phyloP scores from a whole-genome alignment of 805 yeast species.

The Yamadazyma kitorensis region DNA sequence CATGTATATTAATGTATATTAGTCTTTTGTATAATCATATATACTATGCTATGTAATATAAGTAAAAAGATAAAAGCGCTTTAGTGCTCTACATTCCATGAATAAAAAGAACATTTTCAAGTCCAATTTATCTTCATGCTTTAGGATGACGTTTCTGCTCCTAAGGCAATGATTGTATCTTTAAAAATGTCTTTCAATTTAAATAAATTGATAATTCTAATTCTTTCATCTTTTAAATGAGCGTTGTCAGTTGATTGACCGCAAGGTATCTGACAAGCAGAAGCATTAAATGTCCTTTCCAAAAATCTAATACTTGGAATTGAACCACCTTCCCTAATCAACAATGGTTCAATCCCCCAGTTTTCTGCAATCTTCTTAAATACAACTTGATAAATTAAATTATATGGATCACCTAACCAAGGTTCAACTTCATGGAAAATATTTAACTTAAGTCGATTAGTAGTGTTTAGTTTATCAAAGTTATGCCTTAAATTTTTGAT shows the following conservation, averaged over 20 bases:
- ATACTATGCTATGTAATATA: background rate
- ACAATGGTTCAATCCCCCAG: conserved; percentile 81
- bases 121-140: background rate
- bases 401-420: conserved; percentile 88
- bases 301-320: conserved; percentile 85
- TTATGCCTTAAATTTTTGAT: conserved; percentile 40
- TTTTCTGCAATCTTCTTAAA: conserved; percentile 57
- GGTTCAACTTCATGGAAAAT: conserved; percentile 89
- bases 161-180: conserved; percentile 44
- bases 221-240: conserved; percentile 82
- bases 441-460: conserved; percentile 58
- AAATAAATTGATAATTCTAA: conserved; percentile 74
- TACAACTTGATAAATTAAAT: conserved; percentile 68
- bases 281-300: conserved; percentile 79
- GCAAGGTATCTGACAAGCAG: conserved; percentile 94
- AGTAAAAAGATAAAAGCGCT: no score
- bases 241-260: conserved; percentile 96
- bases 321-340: conserved; percentile 95
- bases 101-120: conserved; percentile 7
- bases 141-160: conserved; percentile 1
- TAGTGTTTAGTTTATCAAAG: conserved; percentile 53
- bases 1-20: conserved; percentile 3
- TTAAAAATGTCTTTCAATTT: conserved; percentile 66
- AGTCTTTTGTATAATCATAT: background rate
- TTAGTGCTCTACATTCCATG: no score